Evolutionary conservation across 78 protist species (phyloP).

Genomic region (Speleostelium caveatum): DNA sequence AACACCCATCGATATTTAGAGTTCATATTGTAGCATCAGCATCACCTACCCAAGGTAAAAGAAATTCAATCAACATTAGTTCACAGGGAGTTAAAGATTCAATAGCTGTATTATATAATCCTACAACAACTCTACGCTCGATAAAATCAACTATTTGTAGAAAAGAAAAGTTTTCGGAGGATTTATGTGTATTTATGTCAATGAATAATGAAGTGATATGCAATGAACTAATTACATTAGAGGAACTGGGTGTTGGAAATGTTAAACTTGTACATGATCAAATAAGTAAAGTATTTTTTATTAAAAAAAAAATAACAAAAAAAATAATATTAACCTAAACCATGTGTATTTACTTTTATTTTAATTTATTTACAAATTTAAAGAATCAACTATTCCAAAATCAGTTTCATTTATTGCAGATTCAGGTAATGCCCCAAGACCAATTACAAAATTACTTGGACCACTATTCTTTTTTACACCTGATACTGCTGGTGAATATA

Average conservation of each 20-base stretch:
- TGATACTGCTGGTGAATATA: constrained; percentile 63
- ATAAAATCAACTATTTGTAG: constrained; percentile 33
- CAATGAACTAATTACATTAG: constrained; percentile 36
- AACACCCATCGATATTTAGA: constrained; percentile 44
- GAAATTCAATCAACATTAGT: background rate
- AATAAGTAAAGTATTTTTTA: background rate
- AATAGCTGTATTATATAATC: constrained; percentile 46
- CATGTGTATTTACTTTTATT: too few relatives aligned
- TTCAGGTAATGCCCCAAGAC: constrained; percentile 77
- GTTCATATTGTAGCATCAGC: constrained; percentile 34
- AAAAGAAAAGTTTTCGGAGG: constrained; percentile 38
- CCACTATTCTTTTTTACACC: constrained; percentile 75
- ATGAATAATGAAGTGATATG: constrained; percentile 50
- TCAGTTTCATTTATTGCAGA: constrained; percentile 43
- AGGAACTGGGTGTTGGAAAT: constrained; percentile 11
- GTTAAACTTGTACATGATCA: constrained; percentile 57
- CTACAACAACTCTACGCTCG: background rate
- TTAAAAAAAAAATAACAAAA: too few relatives aligned
- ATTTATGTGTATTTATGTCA: constrained; percentile 68
- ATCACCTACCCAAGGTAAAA: background rate
- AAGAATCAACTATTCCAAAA: constrained; percentile 29
- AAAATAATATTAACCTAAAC: too few relatives aligned
- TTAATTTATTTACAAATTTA: too few relatives aligned
- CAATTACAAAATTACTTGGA: constrained; percentile 54
- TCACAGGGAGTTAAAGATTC: constrained; percentile 13